Base-by-base conservation (phyloP, 2,329 filamentous ascomycete species). In the Calonectria hongkongensis region DNA sequence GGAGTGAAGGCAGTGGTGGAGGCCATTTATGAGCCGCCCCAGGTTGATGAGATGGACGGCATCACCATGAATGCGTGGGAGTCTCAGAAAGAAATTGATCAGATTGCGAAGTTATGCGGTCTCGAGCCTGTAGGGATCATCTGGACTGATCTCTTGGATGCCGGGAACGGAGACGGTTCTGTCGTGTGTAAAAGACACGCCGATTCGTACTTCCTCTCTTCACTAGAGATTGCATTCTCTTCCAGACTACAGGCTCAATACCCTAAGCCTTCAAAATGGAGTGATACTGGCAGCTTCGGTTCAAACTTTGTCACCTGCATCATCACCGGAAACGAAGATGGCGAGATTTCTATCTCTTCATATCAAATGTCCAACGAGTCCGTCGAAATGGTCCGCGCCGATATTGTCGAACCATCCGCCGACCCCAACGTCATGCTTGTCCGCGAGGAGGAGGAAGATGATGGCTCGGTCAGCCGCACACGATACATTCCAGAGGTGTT, bases 401-500 rank as follows among this genome's bases (percentile, higher is more conserved):
- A 98, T 79, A 96, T 99, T 75, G 91, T 99, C 73, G 97, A 99
- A 83, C 95, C 97, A 9, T 98, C 95, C 10, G 96, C 96, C 36
- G 96, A 98, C 75, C 97, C 97, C 2, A 92, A 91, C 8, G 93
- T 96, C 66, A 98, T 99, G 96, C 91, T 99, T 56, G 97, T 99
- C 5, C 95, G 96, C 74, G 94, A 94, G 28, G 96, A 98, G 82
- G 94, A 96, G 72, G 95, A 98, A 78, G 94, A 96, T 65, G 93
- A 95, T 75, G 91, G 87, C 77, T 91, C 87, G 68, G 87, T 85
- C 63, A 93, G 90, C 82, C 92, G 92, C 69, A 92, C 93, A 28
- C 91, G 96, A 79, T 99, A 99, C 82, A 98, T 99, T 27, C 97
- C 97, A 0, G 97, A 99, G 81, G 96, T 99, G 5, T 99, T 98